A percentile compares a stretch with the other conserved stretches of the same genome.
Conservation (phyloP, 2,329 filamentous ascomycete species). For the Acarospora socialis region DNA sequence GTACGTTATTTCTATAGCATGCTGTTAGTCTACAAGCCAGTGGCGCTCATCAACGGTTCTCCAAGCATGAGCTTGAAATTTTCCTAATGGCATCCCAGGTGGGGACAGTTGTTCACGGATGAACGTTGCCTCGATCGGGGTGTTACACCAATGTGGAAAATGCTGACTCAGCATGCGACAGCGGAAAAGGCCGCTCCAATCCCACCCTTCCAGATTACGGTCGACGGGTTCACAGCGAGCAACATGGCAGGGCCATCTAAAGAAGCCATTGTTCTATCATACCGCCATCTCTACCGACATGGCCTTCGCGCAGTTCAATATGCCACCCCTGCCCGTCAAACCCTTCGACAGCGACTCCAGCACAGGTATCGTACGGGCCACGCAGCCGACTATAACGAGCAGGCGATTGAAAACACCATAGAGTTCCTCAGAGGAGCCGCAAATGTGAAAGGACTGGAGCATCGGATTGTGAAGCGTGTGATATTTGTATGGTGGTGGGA, state of each 20-base stretch:
- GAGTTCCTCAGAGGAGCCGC: constrained; percentile 30
- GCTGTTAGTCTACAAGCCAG: constrained; percentile 2
- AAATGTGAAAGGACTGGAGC: constrained; percentile 27
- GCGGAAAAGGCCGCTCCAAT: background rate
- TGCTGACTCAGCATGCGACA: no score
- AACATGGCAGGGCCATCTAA: constrained; percentile 3
- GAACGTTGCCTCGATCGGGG: no score
- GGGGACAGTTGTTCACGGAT: no score
- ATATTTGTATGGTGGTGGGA: constrained; percentile 31
- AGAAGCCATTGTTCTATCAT: constrained; percentile 34
- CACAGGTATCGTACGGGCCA: constrained; percentile 27
- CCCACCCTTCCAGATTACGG: background rate
- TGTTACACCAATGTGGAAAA: no score
- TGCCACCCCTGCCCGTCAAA: constrained; percentile 41
- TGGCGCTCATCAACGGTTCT: background rate
- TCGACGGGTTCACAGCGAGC: background rate
- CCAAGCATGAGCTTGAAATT: background rate
- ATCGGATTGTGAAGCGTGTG: constrained; percentile 33
- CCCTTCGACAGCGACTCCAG: constrained; percentile 32
- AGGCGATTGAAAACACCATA: constrained; percentile 30
- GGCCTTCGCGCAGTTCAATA: constrained; percentile 41
- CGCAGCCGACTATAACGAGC: constrained; percentile 24
- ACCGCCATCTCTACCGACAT: constrained; percentile 42
- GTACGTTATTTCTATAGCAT: no score
- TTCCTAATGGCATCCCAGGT: no score